phyloP scores from a whole-genome alignment of 768 basidiomycete species.

The Cystofilobasidium capitatum region DNA sequence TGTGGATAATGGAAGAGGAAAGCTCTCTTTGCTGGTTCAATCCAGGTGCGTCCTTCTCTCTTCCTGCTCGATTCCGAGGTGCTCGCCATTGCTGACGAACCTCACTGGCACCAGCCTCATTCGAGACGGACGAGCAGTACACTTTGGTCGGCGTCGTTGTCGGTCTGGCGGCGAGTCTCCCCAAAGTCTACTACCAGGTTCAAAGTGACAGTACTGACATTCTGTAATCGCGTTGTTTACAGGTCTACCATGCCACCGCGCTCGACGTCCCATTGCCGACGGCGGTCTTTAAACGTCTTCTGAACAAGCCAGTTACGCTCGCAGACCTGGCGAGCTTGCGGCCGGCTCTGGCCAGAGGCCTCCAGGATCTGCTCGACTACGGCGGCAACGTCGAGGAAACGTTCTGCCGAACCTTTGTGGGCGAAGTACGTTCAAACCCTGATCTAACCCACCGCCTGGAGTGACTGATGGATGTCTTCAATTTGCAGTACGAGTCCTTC shows the following conservation, averaged over 20 bases:
- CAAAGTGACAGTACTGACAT: no score
- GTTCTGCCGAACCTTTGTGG: constrained; percentile 22
- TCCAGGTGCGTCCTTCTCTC: constrained; percentile 7
- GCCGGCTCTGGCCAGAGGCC: constrained; percentile 18
- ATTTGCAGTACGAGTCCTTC: constrained; percentile 65
- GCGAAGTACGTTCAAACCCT: constrained; percentile 2
- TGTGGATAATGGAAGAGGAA: constrained; percentile 23
- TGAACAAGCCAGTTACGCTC: constrained; percentile 22
- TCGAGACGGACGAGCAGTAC: constrained; percentile 27
- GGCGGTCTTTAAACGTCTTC: constrained; percentile 15
- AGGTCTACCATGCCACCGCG: constrained; percentile 18
- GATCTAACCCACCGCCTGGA: neutral
- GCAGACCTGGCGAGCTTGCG: constrained; percentile 21
- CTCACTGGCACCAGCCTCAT: constrained; percentile 11
- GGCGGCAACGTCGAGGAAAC: constrained; percentile 20
- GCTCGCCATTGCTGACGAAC: no score
- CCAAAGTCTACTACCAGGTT: no score
- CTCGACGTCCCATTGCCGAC: constrained; percentile 21
- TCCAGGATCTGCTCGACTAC: constrained; percentile 18
- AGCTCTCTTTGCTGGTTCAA: constrained; percentile 21
- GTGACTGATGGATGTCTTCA: neutral
- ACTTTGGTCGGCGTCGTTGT: constrained; percentile 25
- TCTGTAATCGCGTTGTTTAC: neutral
- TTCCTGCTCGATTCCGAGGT: neutral
- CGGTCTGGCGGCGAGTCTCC: neutral